phyloP scores from a whole-genome alignment of 176 grass and related monocot genomes.

The Oryza nivara region DNA sequence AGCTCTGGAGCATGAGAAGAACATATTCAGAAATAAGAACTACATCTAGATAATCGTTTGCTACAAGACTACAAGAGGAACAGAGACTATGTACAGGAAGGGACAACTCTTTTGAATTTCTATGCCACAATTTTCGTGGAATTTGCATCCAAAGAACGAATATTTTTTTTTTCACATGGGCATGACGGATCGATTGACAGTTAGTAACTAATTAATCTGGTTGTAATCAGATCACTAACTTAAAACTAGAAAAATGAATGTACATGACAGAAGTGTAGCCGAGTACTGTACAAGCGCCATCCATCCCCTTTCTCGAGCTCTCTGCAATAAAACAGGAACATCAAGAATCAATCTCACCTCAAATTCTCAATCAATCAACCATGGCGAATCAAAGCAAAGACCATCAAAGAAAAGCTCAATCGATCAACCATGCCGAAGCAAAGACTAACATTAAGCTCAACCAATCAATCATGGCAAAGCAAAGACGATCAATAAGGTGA shows the following conservation, averaged over 20 bases:
- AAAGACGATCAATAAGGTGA: too few species aligned
- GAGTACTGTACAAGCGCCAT: conserved; percentile 38
- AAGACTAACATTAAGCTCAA: too few species aligned
- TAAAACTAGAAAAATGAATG: conserved; percentile 61
- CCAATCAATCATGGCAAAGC: too few species aligned
- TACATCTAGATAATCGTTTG: not conserved
- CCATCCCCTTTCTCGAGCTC: conserved; percentile 38
- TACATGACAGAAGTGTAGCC: conserved; percentile 50
- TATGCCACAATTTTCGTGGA: conserved; percentile 15
- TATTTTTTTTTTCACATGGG: not conserved
- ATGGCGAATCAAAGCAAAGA: too few species aligned
- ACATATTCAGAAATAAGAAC: conserved; percentile 2
- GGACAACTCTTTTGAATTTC: not conserved
- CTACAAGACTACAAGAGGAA: conserved; percentile 1
- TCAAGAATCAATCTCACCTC: not conserved
- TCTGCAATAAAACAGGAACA: conserved; percentile 35
- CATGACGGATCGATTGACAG: not conserved
- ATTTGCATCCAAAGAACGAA: conserved; percentile 28
- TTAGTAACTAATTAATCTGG: conserved; percentile 30
- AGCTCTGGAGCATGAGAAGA: not conserved
- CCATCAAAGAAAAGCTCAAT: not conserved
- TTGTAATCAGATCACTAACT: conserved; percentile 32
- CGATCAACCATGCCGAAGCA: too few species aligned
- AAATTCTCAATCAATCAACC: not conserved
- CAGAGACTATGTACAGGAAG: not conserved